Percentiles rank a stretch among this genome's conserved stretches.
These are phyloP conservation scores for Isatis tinctoria DNA, from an alignment of 345 rosid genomes.

Conservation along the genomic window DNA sequence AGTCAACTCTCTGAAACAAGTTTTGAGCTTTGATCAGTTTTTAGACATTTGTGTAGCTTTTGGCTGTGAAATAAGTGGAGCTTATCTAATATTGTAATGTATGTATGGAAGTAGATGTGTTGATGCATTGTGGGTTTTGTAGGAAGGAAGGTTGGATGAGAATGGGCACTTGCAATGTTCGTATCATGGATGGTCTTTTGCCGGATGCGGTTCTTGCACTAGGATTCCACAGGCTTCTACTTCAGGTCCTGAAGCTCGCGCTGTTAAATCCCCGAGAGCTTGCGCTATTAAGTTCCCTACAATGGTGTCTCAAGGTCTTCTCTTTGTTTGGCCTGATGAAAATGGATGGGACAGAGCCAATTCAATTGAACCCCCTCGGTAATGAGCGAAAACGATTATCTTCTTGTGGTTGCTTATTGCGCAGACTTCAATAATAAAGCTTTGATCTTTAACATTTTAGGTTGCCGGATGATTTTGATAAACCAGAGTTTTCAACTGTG, in stretches of 20 bases:
- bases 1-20: background rate
- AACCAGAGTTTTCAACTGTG: constrained; percentile 82
- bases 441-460: constrained; percentile 32
- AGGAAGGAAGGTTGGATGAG: constrained; percentile 97
- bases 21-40: background rate
- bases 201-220: constrained; percentile 86
- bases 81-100: background rate
- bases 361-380: constrained; percentile 70
- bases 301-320: constrained; percentile 90
- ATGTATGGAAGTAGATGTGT: background rate
- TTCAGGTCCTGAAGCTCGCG: constrained; percentile 96
- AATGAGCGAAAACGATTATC: background rate
- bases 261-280: constrained; percentile 74
- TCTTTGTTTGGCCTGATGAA: constrained; percentile 98
- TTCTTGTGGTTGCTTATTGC: background rate
- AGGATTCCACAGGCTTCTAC: constrained; percentile 79
- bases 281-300: constrained; percentile 78
- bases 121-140: constrained; percentile 9
- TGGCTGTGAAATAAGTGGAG: background rate
- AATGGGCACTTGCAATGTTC: constrained; percentile 97
- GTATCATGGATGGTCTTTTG: constrained; percentile 96
- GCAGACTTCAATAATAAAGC: background rate
- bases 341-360: constrained; percentile 82
- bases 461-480: constrained; percentile 87
- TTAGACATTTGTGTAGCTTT: background rate